Evolutionary conservation across 805 yeast genomes (phyloP).

Genomic region (Torulaspora indica): DNA sequence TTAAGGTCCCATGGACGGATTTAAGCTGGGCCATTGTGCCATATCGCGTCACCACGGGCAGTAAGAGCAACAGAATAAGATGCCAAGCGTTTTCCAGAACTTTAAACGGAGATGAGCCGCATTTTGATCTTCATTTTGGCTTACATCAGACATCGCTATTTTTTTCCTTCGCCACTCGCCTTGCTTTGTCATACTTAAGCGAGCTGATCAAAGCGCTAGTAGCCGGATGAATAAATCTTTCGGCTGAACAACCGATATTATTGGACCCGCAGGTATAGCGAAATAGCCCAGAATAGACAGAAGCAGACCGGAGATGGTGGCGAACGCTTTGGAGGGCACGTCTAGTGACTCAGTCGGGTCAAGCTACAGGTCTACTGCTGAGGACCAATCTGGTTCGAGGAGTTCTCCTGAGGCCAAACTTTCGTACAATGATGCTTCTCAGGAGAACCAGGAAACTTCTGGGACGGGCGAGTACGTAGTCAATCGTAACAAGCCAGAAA

Average conservation of each 20-base stretch:
- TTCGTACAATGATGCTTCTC: conserved; percentile 1
- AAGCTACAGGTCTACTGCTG: conserved; percentile 1
- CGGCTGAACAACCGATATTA: not conserved
- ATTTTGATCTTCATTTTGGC: not conserved
- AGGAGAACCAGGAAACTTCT: conserved; percentile 5
- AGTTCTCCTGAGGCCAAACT: not conserved
- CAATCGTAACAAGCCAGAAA: conserved; percentile 30
- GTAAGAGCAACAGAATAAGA: too few species aligned
- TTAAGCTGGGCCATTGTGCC: too few species aligned
- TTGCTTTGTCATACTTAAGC: not conserved
- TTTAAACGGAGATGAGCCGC: not conserved
- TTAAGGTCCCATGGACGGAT: too few species aligned
- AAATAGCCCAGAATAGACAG: not conserved
- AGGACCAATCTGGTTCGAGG: not conserved
- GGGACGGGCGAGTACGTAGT: conserved; percentile 29
- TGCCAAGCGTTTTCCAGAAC: too few species aligned
- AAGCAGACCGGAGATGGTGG: not conserved
- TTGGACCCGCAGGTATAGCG: too few species aligned
- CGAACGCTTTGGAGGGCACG: not conserved
- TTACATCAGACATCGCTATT: too few species aligned
- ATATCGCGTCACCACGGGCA: too few species aligned
- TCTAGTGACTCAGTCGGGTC: not conserved
- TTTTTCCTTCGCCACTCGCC: not conserved
- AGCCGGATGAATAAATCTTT: not conserved
- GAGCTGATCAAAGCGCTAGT: not conserved